These are phyloP conservation scores for Verticillium zaregamsianum DNA, from an alignment of 2,329 filamentous ascomycete genomes.

Conservation along the genomic window DNA sequence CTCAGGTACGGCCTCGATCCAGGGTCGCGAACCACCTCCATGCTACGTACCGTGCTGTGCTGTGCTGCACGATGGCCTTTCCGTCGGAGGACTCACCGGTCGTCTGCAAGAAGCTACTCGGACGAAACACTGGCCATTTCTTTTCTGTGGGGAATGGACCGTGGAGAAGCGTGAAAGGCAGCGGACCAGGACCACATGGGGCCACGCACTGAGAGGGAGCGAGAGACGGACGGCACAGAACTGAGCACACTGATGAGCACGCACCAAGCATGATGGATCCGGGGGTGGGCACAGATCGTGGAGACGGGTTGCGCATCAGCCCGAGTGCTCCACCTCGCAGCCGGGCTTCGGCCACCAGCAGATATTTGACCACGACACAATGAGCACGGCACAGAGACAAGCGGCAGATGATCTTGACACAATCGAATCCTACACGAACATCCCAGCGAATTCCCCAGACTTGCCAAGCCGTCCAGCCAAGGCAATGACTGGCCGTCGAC, in stretches of 20 bases:
- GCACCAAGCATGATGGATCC: background rate
- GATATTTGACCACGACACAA: background rate
- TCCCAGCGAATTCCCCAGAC: background rate
- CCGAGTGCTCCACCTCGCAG: background rate
- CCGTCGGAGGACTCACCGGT: background rate
- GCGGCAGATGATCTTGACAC: background rate
- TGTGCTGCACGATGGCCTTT: no score
- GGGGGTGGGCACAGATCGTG: background rate
- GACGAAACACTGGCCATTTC: background rate
- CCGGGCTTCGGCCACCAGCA: background rate
- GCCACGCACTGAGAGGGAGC: background rate
- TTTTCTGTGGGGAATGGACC: background rate
- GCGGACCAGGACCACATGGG: background rate
- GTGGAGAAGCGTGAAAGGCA: background rate
- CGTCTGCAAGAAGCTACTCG: background rate
- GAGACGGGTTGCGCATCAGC: background rate
- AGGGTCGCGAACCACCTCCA: background rate
- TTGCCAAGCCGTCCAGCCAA: background rate
- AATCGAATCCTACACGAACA: background rate
- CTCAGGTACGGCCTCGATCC: background rate
- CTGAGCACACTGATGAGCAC: background rate
- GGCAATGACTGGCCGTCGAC: no score
- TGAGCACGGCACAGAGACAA: background rate
- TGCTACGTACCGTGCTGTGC: no score
- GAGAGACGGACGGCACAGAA: background rate